Conservation (phyloP, 1,284 basidiomycete species). For the Cystobasidium sp. region DNA sequence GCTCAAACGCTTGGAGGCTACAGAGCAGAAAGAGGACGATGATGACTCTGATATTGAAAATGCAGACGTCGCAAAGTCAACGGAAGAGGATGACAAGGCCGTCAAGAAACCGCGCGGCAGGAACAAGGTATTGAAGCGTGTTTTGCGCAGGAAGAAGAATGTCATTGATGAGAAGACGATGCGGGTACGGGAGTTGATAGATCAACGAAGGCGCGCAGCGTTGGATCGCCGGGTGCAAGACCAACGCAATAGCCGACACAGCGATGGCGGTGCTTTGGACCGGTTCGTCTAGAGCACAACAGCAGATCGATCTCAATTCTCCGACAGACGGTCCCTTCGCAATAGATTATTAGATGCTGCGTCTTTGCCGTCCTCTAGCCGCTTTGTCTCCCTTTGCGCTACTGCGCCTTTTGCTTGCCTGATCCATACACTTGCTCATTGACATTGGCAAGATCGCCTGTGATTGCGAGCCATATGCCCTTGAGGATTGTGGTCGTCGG, state of each 20-base stretch:
- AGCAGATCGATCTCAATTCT: neutral
- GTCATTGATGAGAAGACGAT: slow-evolving; percentile 86
- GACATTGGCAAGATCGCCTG: slow-evolving; percentile 30
- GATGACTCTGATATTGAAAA: slow-evolving; percentile 58
- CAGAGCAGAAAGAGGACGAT: slow-evolving; percentile 58
- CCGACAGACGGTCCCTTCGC: too few relatives aligned
- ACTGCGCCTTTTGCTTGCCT: slow-evolving; percentile 26
- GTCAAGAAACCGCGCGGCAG: slow-evolving; percentile 82
- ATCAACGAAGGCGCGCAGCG: slow-evolving; percentile 20
- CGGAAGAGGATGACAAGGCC: slow-evolving; percentile 62
- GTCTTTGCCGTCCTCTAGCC: neutral
- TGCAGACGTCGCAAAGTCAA: slow-evolving; percentile 56
- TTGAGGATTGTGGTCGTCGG: slow-evolving; percentile 37
- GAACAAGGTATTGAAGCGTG: slow-evolving; percentile 71
- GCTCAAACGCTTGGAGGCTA: slow-evolving; percentile 70
- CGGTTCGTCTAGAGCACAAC: slow-evolving; percentile 31
- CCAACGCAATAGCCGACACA: neutral
- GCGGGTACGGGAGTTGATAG: slow-evolving; percentile 39
- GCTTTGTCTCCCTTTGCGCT: neutral
- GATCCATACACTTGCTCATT: slow-evolving; percentile 37
- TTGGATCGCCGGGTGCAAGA: slow-evolving; percentile 18
- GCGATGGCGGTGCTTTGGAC: slow-evolving; percentile 23
- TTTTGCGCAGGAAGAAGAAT: slow-evolving; percentile 83
- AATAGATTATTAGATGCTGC: neutral
- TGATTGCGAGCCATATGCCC: slow-evolving; percentile 37